Evolutionary conservation across 1,284 basidiomycete genomes (phyloP).

Genomic region (Apiotrichum sp.): DNA sequence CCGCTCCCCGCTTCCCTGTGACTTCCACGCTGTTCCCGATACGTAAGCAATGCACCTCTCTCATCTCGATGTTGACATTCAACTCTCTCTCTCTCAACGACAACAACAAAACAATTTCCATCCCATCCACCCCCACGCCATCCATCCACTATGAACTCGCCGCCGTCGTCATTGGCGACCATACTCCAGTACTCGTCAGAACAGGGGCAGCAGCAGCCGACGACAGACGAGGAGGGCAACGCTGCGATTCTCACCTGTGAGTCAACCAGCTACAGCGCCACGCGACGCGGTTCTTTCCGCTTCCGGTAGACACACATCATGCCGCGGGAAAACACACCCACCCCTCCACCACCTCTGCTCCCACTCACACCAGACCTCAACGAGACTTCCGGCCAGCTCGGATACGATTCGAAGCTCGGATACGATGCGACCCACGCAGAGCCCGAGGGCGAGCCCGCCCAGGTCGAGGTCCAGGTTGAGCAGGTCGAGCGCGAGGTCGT

Average conservation of each 20-base stretch:
- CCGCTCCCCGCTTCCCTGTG: no score
- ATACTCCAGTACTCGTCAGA: slow-evolving; percentile 1
- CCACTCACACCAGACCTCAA: slow-evolving; percentile 11
- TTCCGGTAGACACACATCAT: neutral
- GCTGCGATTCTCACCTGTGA: slow-evolving; percentile 16
- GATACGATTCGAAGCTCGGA: neutral
- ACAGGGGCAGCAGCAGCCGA: neutral
- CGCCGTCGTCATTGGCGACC: slow-evolving; percentile 5
- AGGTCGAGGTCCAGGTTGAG: neutral
- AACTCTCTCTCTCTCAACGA: no score
- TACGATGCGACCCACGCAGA: neutral
- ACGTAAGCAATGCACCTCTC: neutral
- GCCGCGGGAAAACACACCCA: neutral
- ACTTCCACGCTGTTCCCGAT: no score
- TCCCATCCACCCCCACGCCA: neutral
- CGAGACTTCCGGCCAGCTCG: slow-evolving; percentile 1
- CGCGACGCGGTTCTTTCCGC: neutral
- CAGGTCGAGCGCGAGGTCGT: neutral
- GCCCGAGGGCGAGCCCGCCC: neutral
- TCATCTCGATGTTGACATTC: neutral
- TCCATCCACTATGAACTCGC: slow-evolving; percentile 6
- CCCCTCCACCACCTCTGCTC: neutral
- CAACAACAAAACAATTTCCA: no score
- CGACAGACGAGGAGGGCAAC: neutral
- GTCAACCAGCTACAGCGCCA: neutral